Conservation (phyloP, 495 filamentous ascomycete species). For the Penicillium desertorum region DNA sequence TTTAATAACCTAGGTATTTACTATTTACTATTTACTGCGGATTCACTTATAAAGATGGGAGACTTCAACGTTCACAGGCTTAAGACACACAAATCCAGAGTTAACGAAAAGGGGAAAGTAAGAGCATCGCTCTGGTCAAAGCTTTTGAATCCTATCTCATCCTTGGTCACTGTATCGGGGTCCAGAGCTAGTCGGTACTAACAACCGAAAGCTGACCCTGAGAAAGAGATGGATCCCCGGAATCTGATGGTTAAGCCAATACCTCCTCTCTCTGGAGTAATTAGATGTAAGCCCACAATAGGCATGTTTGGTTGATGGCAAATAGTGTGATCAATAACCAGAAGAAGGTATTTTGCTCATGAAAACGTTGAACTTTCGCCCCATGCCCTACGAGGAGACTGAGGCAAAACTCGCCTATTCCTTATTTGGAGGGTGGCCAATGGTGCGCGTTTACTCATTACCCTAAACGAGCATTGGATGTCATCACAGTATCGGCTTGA, state of each 20-base stretch:
- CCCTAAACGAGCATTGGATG: slow-evolving; percentile 7
- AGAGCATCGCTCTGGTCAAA: background rate
- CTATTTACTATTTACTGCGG: slow-evolving; percentile 1
- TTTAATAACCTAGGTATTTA: too few relatives aligned
- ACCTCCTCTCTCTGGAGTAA: background rate
- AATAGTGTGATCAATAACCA: slow-evolving; percentile 19
- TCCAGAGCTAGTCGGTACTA: slow-evolving; percentile 22
- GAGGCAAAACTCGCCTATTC: slow-evolving; percentile 18
- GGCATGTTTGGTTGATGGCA: slow-evolving; percentile 21
- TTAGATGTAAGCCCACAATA: slow-evolving; percentile 17
- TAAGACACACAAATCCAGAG: background rate
- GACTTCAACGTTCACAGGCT: background rate
- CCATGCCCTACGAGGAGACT: slow-evolving; percentile 13
- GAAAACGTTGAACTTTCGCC: slow-evolving; percentile 16
- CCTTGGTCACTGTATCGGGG: slow-evolving; percentile 13
- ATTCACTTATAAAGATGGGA: too few relatives aligned
- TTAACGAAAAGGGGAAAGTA: too few relatives aligned
- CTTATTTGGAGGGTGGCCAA: slow-evolving; percentile 20
- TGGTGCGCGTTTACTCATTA: slow-evolving; percentile 5
- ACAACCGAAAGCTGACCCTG: slow-evolving; percentile 18
- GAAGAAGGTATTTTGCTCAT: slow-evolving; percentile 13
- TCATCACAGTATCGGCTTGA: slow-evolving; percentile 14
- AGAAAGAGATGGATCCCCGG: slow-evolving; percentile 12
- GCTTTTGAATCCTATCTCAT: slow-evolving; percentile 3
- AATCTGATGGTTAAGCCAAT: slow-evolving; percentile 21